These are phyloP conservation scores for Camellia japonica DNA, from an alignment of 148 eudicot species.

Conservation along the genomic window DNA sequence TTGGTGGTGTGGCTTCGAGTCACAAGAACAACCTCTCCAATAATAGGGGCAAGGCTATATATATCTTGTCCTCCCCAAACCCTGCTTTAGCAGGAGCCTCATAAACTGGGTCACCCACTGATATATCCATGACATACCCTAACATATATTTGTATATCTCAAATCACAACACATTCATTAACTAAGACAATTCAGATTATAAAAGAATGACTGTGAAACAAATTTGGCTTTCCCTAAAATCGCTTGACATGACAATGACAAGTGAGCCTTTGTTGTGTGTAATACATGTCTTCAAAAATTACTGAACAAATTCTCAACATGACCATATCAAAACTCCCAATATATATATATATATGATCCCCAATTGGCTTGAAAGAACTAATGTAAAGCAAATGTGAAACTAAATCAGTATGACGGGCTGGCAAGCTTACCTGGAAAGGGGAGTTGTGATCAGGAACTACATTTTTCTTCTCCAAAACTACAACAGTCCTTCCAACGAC, in stretches of 20 bases:
- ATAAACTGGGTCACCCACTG: too few relatives aligned
- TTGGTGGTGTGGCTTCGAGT: too few relatives aligned
- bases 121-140: not conserved
- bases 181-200: not conserved
- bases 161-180: not conserved
- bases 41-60: too few relatives aligned
- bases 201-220: not conserved
- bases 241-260: not conserved
- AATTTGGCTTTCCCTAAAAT: slow-evolving; percentile 6
- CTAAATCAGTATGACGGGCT: not conserved
- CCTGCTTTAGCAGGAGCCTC: too few relatives aligned
- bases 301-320: not conserved
- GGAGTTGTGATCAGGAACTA: slow-evolving; percentile 86
- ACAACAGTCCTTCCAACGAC: slow-evolving; percentile 85
- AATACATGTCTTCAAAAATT: not conserved
- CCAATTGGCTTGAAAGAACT: slow-evolving; percentile 1
- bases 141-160: not conserved
- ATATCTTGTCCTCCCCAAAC: too few relatives aligned
- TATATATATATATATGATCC: not conserved
- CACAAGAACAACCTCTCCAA: too few relatives aligned
- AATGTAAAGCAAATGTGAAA: not conserved
- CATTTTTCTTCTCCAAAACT: slow-evolving; percentile 81
- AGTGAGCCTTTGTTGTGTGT: not conserved
- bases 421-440: slow-evolving; percentile 70
- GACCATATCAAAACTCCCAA: not conserved